These are phyloP conservation scores for Apodospora peruviana DNA, from an alignment of 495 filamentous ascomycete genomes.

Conservation along the genomic window DNA sequence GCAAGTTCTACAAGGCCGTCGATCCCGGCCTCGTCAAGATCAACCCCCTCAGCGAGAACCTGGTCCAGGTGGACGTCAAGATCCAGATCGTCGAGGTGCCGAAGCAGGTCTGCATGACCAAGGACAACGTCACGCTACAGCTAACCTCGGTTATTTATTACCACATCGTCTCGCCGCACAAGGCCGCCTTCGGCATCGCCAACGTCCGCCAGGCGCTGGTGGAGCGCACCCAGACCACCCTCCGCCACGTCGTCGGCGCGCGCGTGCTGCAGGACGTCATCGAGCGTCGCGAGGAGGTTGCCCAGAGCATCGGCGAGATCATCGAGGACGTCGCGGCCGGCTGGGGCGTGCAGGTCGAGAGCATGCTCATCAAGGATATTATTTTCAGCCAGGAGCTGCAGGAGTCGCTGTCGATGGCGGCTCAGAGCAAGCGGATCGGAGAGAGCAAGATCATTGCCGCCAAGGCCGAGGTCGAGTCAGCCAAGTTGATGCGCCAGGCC, in stretches of 20 bases:
- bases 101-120: slow-evolving; percentile 97
- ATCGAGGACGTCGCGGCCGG: slow-evolving; percentile 91
- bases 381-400: slow-evolving; percentile 95
- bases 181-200: slow-evolving; percentile 92
- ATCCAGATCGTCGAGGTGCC: slow-evolving; percentile 98
- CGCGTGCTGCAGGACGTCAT: slow-evolving; percentile 97
- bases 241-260: slow-evolving; percentile 95
- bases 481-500: slow-evolving; percentile 96
- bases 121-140: slow-evolving; percentile 93
- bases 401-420: slow-evolving; percentile 98
- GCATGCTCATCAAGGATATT: slow-evolving; percentile 99
- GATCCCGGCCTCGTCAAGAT: slow-evolving; percentile 97
- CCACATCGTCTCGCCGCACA: slow-evolving; percentile 91
- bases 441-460: slow-evolving; percentile 98
- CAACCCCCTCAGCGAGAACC: slow-evolving; percentile 88
- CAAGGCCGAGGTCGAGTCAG: slow-evolving; percentile 91
- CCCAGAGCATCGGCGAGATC: slow-evolving; percentile 89
- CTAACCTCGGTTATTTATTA: slow-evolving; percentile 99
- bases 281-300: slow-evolving; percentile 96
- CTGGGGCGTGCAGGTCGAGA: slow-evolving; percentile 95
- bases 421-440: slow-evolving; percentile 97
- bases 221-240: slow-evolving; percentile 96
- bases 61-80: slow-evolving; percentile 95
- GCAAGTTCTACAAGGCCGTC: slow-evolving; percentile 92
- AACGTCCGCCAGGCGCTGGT: slow-evolving; percentile 92